Evolutionary conservation across 140 eudicot species (phyloP), one percentile per base, ranked within the genome.

Genomic region (Senecio squalidus): DNA sequence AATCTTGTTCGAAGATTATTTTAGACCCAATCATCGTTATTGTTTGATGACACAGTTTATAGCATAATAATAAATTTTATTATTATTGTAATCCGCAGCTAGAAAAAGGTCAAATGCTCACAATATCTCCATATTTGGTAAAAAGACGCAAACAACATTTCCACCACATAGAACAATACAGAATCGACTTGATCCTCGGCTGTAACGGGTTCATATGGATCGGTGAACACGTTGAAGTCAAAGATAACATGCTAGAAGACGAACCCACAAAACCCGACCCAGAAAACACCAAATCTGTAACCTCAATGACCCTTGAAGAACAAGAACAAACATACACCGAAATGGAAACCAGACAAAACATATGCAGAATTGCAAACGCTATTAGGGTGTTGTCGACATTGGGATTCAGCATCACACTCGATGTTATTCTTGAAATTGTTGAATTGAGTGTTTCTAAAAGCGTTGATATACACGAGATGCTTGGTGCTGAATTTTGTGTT

Each of bases 131-230:
- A 6, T 87, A 92, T 60, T 72, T 87, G 30, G 86, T 92, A 33
- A 90, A 83, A 54, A 81, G 89, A 57, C 89, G 90, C 29, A 86
- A 86, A 47, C 95, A 86, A 6, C 97, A 90, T 67, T 90, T 83
- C 66, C 91, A 86, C 72, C 77, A 84, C 45, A 55, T 92, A 15
- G 93, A 87, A 24, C 70, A 72, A 18, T 91, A 76, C 20, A 76
- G 84, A 9, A 79, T 87, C 36, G 90, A 84, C 80, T 64, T 92
- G 53, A 82, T 92, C 51, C 75, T 91, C 21, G 98, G 96, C 7
- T 82, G 95, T 31, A 92, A 92, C 50, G 96, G 98, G 15, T 87
- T 78, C 74, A 69, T 92, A 24, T 92, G 98, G 98, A 81, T 92
- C 15, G 98, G 96, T 50, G 89, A 92, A 64, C 95, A 78, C 40